Percentiles rank a stretch among this genome's conserved stretches.
Evolutionary conservation across 345 rosid genomes (phyloP).

Genomic region (Lagerstroemia speciosa): DNA sequence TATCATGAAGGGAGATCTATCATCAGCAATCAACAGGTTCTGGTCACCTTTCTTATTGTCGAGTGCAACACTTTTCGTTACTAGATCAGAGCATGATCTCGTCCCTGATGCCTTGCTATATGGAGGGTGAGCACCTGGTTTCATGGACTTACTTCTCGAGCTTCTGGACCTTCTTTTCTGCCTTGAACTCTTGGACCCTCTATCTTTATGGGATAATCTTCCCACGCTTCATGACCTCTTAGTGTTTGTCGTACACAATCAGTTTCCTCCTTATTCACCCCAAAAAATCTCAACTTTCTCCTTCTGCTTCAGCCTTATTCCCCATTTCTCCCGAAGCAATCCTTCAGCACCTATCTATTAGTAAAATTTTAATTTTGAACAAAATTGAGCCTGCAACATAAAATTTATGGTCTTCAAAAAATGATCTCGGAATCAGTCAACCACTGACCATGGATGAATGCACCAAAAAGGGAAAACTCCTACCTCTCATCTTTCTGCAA

Average conservation of each 20-base stretch:
- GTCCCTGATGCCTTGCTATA: slow-evolving; percentile 36
- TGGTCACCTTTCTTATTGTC: slow-evolving; percentile 32
- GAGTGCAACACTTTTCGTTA: slow-evolving; percentile 56
- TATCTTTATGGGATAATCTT: slow-evolving; percentile 53
- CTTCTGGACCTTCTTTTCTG: slow-evolving; percentile 49
- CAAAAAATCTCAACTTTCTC: slow-evolving; percentile 5
- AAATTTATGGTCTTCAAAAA: not conserved
- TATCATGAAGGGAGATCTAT: slow-evolving; percentile 39
- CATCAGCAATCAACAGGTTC: slow-evolving; percentile 21
- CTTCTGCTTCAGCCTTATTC: not conserved
- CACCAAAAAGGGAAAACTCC: not conserved
- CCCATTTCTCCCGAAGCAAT: not conserved
- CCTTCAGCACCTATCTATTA: not conserved
- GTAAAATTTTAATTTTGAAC: not conserved
- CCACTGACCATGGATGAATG: not conserved
- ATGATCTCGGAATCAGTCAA: not conserved
- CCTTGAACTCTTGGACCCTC: slow-evolving; percentile 27
- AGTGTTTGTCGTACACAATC: not conserved
- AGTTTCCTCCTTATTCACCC: not conserved
- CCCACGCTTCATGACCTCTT: slow-evolving; percentile 31
- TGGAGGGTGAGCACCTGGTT: slow-evolving; percentile 72
- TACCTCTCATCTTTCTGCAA: not conserved
- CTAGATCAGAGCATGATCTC: slow-evolving; percentile 65
- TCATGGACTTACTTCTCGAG: slow-evolving; percentile 54
- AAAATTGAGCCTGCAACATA: not conserved